Evolutionary conservation across 257 asterid species (phyloP), one percentile per base, ranked within the genome.

Genomic region (Forsythia suspensa): DNA sequence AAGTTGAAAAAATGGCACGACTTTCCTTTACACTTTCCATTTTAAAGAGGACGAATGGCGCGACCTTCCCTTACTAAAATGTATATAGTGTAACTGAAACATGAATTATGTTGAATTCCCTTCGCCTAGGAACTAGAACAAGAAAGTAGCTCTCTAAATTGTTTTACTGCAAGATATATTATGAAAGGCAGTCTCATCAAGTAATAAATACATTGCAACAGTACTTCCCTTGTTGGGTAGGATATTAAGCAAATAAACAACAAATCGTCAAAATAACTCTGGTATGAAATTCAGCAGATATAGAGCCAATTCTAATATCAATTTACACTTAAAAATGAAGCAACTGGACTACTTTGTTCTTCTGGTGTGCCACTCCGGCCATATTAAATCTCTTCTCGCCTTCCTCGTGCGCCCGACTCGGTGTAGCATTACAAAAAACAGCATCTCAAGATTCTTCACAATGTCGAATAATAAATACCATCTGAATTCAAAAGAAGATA

Each of bases 311-410:
- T 46, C 15, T 18, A 0, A 20, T 29, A 70, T 73, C 38, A 51
- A 71, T 41, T 15, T 76, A 80, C 84, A 57, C 41, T 8, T 36
- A n/a, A 40, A 70, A 36, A 7, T 18, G 37, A 42, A 18, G 7
- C 55, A 43, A 6, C 29, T 44, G 16, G 3, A 38, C 36, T 34
- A 18, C 70, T 63, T 57, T 70, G 69, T 44, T 61, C 77, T 43
- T 65, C 69, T 15, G 41, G 61, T 36, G n/a, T 41, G 24, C 52
- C 65, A 61, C 40, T 68, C 10, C 55, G 43, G 75, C 75, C 52
- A 21, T 75, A 41, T 81, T 68, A 43, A 6, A 34, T 67, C 52
- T 81, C 18, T 71, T 61, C 44, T 15, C 10, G 74, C 43, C 72
- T 5, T 55, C 67, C 21, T 72, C 40, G 51, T 59, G 16, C 2